Evolutionary conservation across 805 yeast species (phyloP).

Genomic region (Yarrowia yakushimensis): DNA sequence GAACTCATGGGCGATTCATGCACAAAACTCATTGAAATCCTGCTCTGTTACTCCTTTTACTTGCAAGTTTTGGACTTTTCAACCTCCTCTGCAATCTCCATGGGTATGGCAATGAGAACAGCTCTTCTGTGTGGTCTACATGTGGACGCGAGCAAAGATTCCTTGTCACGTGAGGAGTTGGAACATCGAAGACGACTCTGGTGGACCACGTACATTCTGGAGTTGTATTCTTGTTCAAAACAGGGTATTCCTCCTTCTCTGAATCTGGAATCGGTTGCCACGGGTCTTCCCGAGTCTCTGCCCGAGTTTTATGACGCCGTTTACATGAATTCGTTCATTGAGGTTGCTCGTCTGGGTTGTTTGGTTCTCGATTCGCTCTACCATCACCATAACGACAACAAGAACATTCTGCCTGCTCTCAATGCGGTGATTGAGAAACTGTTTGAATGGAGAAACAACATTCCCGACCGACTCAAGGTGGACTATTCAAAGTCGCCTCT

Average conservation of each 20-base stretch:
- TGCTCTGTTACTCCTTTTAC: conserved; percentile 29
- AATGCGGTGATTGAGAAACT: conserved; percentile 27
- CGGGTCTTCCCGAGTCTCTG: conserved; percentile 28
- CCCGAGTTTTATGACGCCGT: conserved; percentile 24
- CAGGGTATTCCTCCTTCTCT: conserved; percentile 31
- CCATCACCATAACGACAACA: conserved; percentile 27
- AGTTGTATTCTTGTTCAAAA: conserved; percentile 31
- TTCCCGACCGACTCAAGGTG: conserved; percentile 27
- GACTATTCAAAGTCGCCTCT: conserved; percentile 26
- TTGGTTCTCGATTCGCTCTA: conserved; percentile 28
- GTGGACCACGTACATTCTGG: conserved; percentile 32
- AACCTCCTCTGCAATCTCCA: conserved; percentile 27
- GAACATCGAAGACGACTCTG: conserved; percentile 32
- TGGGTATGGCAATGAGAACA: conserved; percentile 29
- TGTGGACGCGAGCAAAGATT: conserved; percentile 28
- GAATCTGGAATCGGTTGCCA: conserved; percentile 28
- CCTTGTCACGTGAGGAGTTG: conserved; percentile 25
- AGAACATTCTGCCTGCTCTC: conserved; percentile 28
- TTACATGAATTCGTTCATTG: conserved; percentile 30
- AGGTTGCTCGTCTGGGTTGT: conserved; percentile 29
- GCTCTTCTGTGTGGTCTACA: conserved; percentile 31
- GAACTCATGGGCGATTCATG: conserved; percentile 25
- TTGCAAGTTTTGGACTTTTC: conserved; percentile 30
- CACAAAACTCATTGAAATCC: conserved; percentile 28
- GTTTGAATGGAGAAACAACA: conserved; percentile 29